Percentiles rank a stretch among this genome's conserved stretches.
These are phyloP conservation scores for Funneliformis caledonium DNA, from an alignment of 371 early-diverging fungal genomes.

Conservation along the genomic window DNA sequence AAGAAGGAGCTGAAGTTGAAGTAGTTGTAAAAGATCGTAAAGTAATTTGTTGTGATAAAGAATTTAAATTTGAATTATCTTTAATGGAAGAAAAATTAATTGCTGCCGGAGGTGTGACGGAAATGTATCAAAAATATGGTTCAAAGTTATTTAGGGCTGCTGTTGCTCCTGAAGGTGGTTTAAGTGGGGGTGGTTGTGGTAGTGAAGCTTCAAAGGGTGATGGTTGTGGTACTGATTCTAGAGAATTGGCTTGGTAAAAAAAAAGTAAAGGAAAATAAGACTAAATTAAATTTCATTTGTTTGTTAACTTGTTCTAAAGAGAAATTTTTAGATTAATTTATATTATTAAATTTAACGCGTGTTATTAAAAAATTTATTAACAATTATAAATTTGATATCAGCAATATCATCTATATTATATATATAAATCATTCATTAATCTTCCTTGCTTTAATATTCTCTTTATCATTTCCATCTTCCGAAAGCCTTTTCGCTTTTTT, in stretches of 20 bases:
- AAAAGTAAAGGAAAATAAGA: too few species aligned
- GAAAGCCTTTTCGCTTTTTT: neutral
- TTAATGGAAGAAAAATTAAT: constrained; percentile 76
- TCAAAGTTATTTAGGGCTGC: constrained; percentile 72
- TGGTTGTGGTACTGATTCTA: constrained; percentile 31
- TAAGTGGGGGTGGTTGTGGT: constrained; percentile 1
- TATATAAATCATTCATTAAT: neutral
- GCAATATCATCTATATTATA: neutral
- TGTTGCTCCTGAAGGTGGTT: constrained; percentile 50
- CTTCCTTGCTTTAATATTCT: neutral
- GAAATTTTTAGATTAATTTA: too few species aligned
- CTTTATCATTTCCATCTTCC: neutral
- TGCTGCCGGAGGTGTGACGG: constrained; percentile 77
- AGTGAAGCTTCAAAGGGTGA: constrained; percentile 14
- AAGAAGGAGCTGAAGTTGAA: constrained; percentile 66
- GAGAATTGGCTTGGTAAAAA: constrained; percentile 41
- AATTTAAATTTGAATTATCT: constrained; percentile 62
- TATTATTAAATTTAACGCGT: too few species aligned
- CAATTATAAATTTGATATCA: too few species aligned
- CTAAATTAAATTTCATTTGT: too few species aligned
- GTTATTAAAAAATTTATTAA: too few species aligned
- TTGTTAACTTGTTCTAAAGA: too few species aligned
- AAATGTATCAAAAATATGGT: constrained; percentile 76
- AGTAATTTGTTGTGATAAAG: constrained; percentile 54
- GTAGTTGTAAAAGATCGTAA: constrained; percentile 69